These are phyloP conservation scores for Cryptococcus hybrid DNA, from an alignment of 1,284 basidiomycete genomes.

Conservation along the genomic window DNA sequence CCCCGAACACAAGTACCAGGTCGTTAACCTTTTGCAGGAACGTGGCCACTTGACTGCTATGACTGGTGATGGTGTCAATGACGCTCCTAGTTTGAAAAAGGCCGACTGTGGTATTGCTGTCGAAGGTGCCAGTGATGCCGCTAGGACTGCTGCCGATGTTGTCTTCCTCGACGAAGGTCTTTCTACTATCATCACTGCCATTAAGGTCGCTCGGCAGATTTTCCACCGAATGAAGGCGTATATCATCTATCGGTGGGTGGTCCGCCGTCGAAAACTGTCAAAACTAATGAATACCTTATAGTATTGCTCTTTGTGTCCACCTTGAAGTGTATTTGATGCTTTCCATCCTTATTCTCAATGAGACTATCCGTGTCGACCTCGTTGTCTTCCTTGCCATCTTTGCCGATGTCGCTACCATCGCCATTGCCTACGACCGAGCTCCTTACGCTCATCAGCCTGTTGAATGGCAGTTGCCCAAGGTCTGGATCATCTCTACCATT, in stretches of 20 bases:
- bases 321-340: conserved; percentile 58
- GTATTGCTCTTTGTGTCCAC: conserved; percentile 57
- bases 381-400: conserved; percentile 61
- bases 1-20: conserved; percentile 59
- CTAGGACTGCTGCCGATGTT: conserved; percentile 59
- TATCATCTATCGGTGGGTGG: conserved; percentile 50
- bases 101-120: conserved; percentile 66
- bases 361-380: conserved; percentile 58
- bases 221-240: conserved; percentile 61
- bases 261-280: neutral
- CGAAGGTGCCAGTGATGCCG: conserved; percentile 63
- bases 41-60: conserved; percentile 59
- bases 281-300: conserved; percentile 15
- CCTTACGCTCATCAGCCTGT: conserved; percentile 56
- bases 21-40: conserved; percentile 57
- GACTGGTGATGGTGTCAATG: conserved; percentile 60
- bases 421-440: conserved; percentile 55
- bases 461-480: conserved; percentile 60
- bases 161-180: conserved; percentile 57
- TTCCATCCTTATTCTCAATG: conserved; percentile 57
- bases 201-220: conserved; percentile 60
- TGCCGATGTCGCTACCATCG: conserved; percentile 56
- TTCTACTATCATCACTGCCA: conserved; percentile 56
- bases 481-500: conserved; percentile 58
- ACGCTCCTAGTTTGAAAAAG: conserved; percentile 56